Evolutionary conservation across 2,329 filamentous ascomycete genomes (phyloP).

Genomic region (Juglanconis sp.): DNA sequence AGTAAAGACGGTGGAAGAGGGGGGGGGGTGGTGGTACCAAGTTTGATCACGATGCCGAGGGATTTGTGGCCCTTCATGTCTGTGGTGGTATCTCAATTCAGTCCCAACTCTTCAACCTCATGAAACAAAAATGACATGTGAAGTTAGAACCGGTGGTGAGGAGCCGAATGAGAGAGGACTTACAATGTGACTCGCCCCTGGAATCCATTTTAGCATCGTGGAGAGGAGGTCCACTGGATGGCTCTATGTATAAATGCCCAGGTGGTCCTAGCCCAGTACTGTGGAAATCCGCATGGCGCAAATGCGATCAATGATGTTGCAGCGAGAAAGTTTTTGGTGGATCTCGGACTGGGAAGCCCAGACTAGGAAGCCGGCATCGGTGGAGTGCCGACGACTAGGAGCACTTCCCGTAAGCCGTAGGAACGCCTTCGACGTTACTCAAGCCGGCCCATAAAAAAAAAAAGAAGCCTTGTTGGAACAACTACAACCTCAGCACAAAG

Average conservation of each 20-base stretch:
- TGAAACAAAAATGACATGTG: background rate
- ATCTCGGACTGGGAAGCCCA: background rate
- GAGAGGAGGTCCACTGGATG: background rate
- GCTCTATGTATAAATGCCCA: background rate
- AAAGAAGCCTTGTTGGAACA: too few species aligned
- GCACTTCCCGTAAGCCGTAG: too few species aligned
- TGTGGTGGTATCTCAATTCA: constrained; percentile 28
- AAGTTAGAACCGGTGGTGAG: background rate
- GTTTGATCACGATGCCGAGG: constrained; percentile 80
- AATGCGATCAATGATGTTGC: background rate
- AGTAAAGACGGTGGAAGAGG: background rate
- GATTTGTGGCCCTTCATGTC: constrained; percentile 64
- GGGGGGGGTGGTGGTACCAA: constrained; percentile 55
- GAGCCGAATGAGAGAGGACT: background rate
- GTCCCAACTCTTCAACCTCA: background rate
- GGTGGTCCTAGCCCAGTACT: background rate
- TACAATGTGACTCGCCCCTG: constrained; percentile 16
- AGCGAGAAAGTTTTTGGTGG: background rate
- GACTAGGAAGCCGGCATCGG: background rate
- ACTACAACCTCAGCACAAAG: too few species aligned
- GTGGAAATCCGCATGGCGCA: background rate
- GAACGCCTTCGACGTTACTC: too few species aligned
- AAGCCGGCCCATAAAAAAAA: too few species aligned
- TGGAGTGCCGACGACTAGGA: background rate
- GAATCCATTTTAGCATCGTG: constrained; percentile 16